Conservation (phyloP, 2,329 filamentous ascomycete species). For the Tolypocladium tropicale region DNA sequence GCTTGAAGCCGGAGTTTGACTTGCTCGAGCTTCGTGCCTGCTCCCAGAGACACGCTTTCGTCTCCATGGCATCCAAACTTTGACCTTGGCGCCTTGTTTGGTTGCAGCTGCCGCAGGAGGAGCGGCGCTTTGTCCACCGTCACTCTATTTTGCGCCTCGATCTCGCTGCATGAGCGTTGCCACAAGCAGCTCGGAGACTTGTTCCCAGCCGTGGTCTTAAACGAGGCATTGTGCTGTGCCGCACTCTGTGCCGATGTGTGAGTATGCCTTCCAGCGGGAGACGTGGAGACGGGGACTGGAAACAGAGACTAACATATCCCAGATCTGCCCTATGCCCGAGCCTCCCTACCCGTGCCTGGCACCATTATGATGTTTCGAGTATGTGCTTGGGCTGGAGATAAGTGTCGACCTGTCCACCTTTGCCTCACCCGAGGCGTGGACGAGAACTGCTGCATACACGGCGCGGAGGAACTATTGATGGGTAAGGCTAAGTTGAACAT, state of each 20-base stretch:
- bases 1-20: constrained; percentile 40
- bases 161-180: background rate
- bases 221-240: background rate
- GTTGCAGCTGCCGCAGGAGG: background rate
- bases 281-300: background rate
- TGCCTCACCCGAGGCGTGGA: constrained; percentile 49
- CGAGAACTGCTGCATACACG: constrained; percentile 46
- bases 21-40: constrained; percentile 33
- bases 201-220: background rate
- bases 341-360: constrained; percentile 39
- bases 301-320: background rate
- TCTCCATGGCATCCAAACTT: constrained; percentile 8
- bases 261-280: background rate
- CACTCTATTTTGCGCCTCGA: background rate
- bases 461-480: constrained; percentile 31
- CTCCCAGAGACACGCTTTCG: constrained; percentile 26
- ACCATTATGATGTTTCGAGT: constrained; percentile 43
- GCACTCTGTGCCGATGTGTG: constrained; percentile 6
- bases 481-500: constrained; percentile 41
- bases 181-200: background rate
- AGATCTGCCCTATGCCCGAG: constrained; percentile 22
- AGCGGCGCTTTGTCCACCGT: background rate
- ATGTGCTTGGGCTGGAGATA: constrained; percentile 40
- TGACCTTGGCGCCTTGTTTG: constrained; percentile 7
- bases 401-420: constrained; percentile 45